Conservation (phyloP, 306 rosid species). For the Cicer yamashitae region DNA sequence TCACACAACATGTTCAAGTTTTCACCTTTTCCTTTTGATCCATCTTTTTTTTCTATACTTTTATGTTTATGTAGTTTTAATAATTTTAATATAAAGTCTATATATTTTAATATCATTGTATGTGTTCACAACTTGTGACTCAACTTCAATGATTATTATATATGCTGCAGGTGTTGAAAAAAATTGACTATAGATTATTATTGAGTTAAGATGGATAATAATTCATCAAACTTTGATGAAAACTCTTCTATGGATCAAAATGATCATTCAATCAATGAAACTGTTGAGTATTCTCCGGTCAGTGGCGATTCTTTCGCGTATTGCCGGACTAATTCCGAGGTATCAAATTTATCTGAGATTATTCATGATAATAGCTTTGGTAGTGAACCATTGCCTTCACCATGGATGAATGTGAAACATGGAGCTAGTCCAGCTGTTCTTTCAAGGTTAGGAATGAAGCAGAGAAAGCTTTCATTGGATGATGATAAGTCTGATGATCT, state of each 20-base stretch:
- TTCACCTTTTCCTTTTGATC: conserved; percentile 46
- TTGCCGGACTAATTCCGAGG: conserved; percentile 68
- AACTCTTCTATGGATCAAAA: conserved; percentile 76
- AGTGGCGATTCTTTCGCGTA: conserved; percentile 70
- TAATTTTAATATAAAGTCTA: conserved; percentile 14
- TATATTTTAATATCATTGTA: conserved; percentile 39
- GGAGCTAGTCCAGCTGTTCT: conserved; percentile 54
- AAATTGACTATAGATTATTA: conserved; percentile 37
- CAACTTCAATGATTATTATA: conserved; percentile 44
- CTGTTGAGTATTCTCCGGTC: conserved; percentile 60
- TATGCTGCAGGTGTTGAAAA: conserved; percentile 59
- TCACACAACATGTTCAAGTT: conserved; percentile 42
- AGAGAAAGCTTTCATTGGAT: conserved; percentile 42
- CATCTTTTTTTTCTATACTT: conserved; percentile 3
- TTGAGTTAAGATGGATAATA: conserved; percentile 60
- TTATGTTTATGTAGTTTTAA: conserved; percentile 14
- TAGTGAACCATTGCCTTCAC: conserved; percentile 68
- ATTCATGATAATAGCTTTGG: conserved; percentile 61
- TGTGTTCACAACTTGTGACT: conserved; percentile 40
- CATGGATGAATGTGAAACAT: conserved; percentile 55
- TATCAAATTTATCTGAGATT: conserved; percentile 72
- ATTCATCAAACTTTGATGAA: conserved; percentile 59
- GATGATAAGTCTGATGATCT: conserved; percentile 57
- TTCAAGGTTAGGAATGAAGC: conserved; percentile 61
- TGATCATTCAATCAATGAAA: conserved; percentile 65